Conservation (phyloP, 306 rosid genomes). For the Ceratonia siliqua region DNA sequence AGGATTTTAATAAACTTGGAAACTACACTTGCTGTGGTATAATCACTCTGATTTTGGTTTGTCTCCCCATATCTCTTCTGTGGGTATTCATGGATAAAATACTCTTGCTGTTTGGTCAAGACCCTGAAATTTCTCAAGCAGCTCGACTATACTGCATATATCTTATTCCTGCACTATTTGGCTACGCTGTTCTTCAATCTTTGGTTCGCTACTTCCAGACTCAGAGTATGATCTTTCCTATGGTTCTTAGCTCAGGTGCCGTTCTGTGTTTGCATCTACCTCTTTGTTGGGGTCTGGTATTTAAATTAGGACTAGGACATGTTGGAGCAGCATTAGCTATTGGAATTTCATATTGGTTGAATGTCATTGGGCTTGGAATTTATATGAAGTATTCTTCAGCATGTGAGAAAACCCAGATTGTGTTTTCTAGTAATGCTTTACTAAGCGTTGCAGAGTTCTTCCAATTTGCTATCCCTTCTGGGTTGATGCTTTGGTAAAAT, state of each 20-base stretch:
- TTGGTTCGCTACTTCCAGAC: conserved; percentile 53
- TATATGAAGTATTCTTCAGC: conserved; percentile 51
- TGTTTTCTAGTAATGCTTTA: conserved; percentile 42
- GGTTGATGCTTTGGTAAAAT: conserved; percentile 46
- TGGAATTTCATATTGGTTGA: conserved; percentile 64
- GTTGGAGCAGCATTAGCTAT: conserved; percentile 66
- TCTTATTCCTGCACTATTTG: conserved; percentile 58
- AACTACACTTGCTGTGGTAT: conserved; percentile 51
- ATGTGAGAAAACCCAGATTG: conserved; percentile 52
- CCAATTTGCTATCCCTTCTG: conserved; percentile 47
- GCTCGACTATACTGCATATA: conserved; percentile 48
- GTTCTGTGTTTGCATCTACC: conserved; percentile 57
- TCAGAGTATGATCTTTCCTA: conserved; percentile 58
- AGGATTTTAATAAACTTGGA: conserved; percentile 50
- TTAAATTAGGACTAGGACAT: conserved; percentile 43
- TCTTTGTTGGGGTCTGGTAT: conserved; percentile 56
- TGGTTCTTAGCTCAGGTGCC: conserved; percentile 48
- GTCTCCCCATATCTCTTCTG: conserved; percentile 55
- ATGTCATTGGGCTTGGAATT: conserved; percentile 50
- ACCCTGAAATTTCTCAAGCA: conserved; percentile 44
- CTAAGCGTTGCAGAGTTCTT: conserved; percentile 41
- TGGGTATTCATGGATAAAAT: conserved; percentile 63
- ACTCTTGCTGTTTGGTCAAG: conserved; percentile 52
- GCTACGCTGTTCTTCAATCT: conserved; percentile 54
- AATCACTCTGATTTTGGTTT: conserved; percentile 45